Evolutionary conservation across 441 rosid species (phyloP).

Genomic region (Adansonia rubrostipa): DNA sequence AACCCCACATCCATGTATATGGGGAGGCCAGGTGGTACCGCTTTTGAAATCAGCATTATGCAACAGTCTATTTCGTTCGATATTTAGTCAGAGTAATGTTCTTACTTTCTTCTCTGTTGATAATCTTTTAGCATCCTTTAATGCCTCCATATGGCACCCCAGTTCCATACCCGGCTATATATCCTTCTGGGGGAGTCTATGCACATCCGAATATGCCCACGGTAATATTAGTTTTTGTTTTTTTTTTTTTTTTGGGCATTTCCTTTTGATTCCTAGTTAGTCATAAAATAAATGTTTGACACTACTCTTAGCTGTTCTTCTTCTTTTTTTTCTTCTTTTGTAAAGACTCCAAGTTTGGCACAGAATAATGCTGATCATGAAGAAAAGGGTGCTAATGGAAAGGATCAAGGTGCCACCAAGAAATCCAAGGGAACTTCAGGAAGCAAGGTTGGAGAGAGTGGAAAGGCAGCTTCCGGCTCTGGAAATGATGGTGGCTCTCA

Average conservation of each 20-base stretch:
- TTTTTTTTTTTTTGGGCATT: no score
- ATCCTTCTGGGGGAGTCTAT: conserved; percentile 91
- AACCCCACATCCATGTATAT: conserved; percentile 83
- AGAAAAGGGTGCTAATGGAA: conserved; percentile 53
- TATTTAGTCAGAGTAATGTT: conserved; percentile 7
- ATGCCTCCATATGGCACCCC: conserved; percentile 94
- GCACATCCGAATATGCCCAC: conserved; percentile 81
- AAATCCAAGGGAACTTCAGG: conserved; percentile 64
- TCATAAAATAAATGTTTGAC: neutral
- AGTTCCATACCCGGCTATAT: conserved; percentile 88
- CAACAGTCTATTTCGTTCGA: neutral
- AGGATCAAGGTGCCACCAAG: conserved; percentile 64
- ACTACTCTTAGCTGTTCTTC: no score
- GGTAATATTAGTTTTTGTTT: conserved; percentile 44
- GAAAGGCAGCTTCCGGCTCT: conserved; percentile 79
- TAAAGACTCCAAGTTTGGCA: conserved; percentile 57
- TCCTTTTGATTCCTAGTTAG: neutral
- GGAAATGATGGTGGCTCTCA: conserved; percentile 90
- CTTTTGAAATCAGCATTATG: conserved; percentile 15
- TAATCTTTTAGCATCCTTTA: conserved; percentile 74
- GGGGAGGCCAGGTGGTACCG: conserved; percentile 87
- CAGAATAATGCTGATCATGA: conserved; percentile 54
- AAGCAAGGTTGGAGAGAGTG: conserved; percentile 62
- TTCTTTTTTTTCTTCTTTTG: no score
- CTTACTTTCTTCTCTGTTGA: conserved; percentile 23